phyloP scores from a whole-genome alignment of 805 yeast species.

The Danielia reshetovae region DNA sequence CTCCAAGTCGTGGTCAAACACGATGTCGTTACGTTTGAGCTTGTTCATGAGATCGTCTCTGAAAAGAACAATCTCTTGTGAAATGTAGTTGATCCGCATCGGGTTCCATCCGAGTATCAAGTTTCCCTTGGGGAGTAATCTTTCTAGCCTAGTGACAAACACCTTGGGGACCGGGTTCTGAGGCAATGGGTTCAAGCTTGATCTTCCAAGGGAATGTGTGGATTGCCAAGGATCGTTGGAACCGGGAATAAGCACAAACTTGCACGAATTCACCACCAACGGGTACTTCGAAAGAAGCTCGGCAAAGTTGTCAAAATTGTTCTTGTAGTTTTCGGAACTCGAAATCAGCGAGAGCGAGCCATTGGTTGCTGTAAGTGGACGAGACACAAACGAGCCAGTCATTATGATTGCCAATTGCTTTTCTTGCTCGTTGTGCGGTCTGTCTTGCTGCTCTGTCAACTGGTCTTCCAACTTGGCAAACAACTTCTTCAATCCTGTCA shows the following conservation, averaged over 20 bases:
- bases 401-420: slow-evolving; percentile 63
- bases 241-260: slow-evolving; percentile 80
- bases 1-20: slow-evolving; percentile 42
- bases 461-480: slow-evolving; percentile 46
- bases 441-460: slow-evolving; percentile 23
- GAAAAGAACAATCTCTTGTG: slow-evolving; percentile 75
- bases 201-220: slow-evolving; percentile 54
- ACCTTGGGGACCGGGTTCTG: slow-evolving; percentile 65
- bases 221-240: slow-evolving; percentile 93
- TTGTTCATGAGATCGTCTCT: slow-evolving; percentile 72
- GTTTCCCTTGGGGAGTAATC: slow-evolving; percentile 33
- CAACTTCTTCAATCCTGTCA: slow-evolving; percentile 65
- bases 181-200: slow-evolving; percentile 46
- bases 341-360: slow-evolving; percentile 48
- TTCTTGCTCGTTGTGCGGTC: slow-evolving; percentile 34
- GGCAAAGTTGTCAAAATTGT: slow-evolving; percentile 72
- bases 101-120: slow-evolving; percentile 66
- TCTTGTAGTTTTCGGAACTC: slow-evolving; percentile 54
- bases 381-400: slow-evolving; percentile 74
- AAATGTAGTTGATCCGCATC: slow-evolving; percentile 65
- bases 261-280: slow-evolving; percentile 45
- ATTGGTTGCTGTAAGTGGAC: slow-evolving; percentile 57
- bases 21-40: slow-evolving; percentile 65
- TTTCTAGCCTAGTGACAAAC: slow-evolving; percentile 64
- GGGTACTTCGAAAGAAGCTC: slow-evolving; percentile 58